Evolutionary conservation across 371 early-diverging fungal species (phyloP).

Genomic region (Rhizomucor pusillus): DNA sequence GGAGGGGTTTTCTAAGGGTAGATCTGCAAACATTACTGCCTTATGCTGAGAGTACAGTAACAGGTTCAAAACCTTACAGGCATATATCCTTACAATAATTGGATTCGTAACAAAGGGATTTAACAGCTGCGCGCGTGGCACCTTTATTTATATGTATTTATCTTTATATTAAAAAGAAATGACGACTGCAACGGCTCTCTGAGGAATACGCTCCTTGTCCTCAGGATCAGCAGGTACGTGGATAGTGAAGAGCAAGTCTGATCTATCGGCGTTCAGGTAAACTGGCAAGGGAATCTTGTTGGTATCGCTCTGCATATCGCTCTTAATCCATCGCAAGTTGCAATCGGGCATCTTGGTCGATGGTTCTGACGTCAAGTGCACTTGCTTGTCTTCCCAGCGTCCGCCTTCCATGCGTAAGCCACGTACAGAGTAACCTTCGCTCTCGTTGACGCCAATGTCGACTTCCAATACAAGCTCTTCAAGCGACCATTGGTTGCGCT

Average conservation of each 20-base stretch:
- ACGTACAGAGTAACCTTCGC: constrained; percentile 28
- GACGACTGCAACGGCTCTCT: constrained; percentile 75
- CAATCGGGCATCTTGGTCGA: constrained; percentile 41
- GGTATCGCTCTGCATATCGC: constrained; percentile 15
- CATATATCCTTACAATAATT: no score
- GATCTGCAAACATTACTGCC: no score
- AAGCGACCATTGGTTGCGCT: constrained; percentile 60
- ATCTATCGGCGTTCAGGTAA: constrained; percentile 82
- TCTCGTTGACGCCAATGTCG: constrained; percentile 30
- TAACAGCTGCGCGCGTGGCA: no score
- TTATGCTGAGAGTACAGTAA: no score
- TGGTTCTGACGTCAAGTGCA: constrained; percentile 55
- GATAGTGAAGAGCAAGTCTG: constrained; percentile 73
- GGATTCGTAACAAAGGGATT: no score
- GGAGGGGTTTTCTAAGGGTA: no score
- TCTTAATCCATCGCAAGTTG: constrained; percentile 52
- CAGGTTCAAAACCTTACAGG: no score
- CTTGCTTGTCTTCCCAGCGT: constrained; percentile 45
- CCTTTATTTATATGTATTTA: no score
- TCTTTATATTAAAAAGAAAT: constrained; percentile 38
- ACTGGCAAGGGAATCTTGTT: constrained; percentile 65
- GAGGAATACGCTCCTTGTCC: constrained; percentile 55
- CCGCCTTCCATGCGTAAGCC: constrained; percentile 74
- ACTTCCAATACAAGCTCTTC: constrained; percentile 65
- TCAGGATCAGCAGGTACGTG: constrained; percentile 38